phyloP scores from a whole-genome alignment of 164 flowering plant species.

The Macadamia integrifolia region DNA sequence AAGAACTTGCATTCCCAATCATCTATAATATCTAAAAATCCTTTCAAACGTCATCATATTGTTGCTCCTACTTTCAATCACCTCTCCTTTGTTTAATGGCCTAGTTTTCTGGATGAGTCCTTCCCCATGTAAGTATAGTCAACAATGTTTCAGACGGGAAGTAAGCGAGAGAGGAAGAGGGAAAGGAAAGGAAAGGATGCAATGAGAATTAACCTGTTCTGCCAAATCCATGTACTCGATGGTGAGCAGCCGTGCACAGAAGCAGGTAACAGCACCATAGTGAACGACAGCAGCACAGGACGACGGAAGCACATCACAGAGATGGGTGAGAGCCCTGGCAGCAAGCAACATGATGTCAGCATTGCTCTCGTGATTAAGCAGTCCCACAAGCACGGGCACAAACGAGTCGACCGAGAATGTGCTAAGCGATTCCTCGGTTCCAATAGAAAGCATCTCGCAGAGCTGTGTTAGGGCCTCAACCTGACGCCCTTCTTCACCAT shows the following conservation, averaged over 20 bases:
- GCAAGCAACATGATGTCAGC: conserved; percentile 98
- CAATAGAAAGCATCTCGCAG: conserved; percentile 94
- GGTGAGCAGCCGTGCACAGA: conserved; percentile 82
- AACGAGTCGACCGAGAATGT: conserved; percentile 94
- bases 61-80: too few relatives aligned
- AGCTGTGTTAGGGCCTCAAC: conserved; percentile 94
- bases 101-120: too few relatives aligned
- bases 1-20: background rate
- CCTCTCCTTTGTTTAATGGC: too few relatives aligned
- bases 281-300: conserved; percentile 98
- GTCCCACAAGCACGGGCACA: conserved; percentile 90
- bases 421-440: conserved; percentile 90
- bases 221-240: conserved; percentile 99
- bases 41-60: too few relatives aligned
- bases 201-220: conserved; percentile 61
- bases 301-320: conserved; percentile 92
- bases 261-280: conserved; percentile 85
- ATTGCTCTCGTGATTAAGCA: conserved; percentile 89
- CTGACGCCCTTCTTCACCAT: conserved; percentile 94
- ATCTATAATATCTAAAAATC: background rate
- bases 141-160: too few relatives aligned
- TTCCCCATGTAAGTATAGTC: too few relatives aligned
- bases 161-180: too few relatives aligned
- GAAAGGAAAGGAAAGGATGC: background rate
- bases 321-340: conserved; percentile 89